A percentile compares a stretch with the other conserved stretches of the same genome.
Conservation (phyloP, 352 stramenopile species). For the Phytophthora sojae region DNA sequence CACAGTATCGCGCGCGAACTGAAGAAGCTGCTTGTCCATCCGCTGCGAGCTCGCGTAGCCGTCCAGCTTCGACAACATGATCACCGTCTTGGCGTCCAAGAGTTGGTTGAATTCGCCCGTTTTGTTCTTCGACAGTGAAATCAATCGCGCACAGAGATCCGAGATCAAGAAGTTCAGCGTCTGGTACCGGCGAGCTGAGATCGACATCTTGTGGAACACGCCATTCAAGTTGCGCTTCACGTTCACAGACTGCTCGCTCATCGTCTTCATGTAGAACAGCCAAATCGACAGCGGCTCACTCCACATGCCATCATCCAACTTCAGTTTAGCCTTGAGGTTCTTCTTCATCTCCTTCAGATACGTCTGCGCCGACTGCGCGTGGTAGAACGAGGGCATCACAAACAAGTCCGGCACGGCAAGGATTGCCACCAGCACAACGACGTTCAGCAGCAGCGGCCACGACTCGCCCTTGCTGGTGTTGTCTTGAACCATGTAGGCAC, state of each 20-base stretch:
- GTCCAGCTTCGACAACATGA: constrained; percentile 66
- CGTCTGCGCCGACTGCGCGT: constrained; percentile 60
- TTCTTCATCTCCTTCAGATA: constrained; percentile 85
- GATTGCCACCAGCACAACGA: constrained; percentile 74
- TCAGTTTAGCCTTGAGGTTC: constrained; percentile 74
- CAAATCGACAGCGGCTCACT: constrained; percentile 83
- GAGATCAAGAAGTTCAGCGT: constrained; percentile 83
- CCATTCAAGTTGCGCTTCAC: constrained; percentile 52
- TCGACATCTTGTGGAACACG: constrained; percentile 58
- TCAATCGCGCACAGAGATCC: constrained; percentile 73
- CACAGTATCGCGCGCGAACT: constrained; percentile 56
- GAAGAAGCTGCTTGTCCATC: constrained; percentile 55
- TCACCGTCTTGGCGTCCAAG: constrained; percentile 49
- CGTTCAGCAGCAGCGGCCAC: constrained; percentile 57
- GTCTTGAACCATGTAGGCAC: constrained; percentile 53
- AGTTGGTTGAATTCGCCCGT: constrained; percentile 45
- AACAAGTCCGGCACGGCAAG: constrained; percentile 78
- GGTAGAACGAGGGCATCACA: constrained; percentile 84
- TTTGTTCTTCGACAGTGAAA: constrained; percentile 57
- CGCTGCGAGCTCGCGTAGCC: constrained; percentile 67
- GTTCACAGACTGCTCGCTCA: constrained; percentile 55
- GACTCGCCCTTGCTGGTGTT: constrained; percentile 29
- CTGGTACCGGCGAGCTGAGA: constrained; percentile 77
- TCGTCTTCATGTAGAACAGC: constrained; percentile 69
- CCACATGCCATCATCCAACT: constrained; percentile 66